Evolutionary conservation across 768 basidiomycete species (phyloP).

Genomic region (Mycena latifolia): DNA sequence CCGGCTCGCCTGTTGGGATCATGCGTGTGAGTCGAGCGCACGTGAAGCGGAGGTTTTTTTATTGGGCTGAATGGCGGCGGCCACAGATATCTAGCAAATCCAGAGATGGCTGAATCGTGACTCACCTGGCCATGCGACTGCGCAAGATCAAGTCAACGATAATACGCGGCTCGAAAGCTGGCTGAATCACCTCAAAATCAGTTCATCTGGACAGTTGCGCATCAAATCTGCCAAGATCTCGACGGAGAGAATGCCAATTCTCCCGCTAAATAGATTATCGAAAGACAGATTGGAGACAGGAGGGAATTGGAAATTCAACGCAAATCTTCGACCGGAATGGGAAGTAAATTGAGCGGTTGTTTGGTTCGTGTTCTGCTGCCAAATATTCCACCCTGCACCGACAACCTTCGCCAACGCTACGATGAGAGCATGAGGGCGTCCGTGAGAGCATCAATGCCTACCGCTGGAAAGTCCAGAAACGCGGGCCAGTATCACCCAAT

Average conservation of each 20-base stretch:
- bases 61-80: not conserved
- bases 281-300: not conserved
- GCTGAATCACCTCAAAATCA: too few species aligned
- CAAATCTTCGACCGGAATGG: conserved; percentile 14
- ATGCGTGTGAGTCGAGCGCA: conserved; percentile 15
- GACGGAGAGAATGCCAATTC: conserved; percentile 19
- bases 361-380: conserved; percentile 10
- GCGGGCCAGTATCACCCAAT: conserved; percentile 1
- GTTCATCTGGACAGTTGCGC: too few species aligned
- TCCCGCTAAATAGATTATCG: not conserved
- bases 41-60: conserved; percentile 20
- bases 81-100: too few species aligned
- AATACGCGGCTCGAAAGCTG: not conserved
- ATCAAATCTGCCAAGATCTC: conserved; percentile 31
- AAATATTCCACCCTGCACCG: conserved; percentile 19
- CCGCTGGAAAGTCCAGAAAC: conserved; percentile 1
- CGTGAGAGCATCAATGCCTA: too few species aligned
- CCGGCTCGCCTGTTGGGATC: conserved; percentile 4
- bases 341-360: conserved; percentile 10
- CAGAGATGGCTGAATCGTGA: not conserved
- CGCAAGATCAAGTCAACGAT: too few species aligned
- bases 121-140: too few species aligned
- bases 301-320: conserved; percentile 17
- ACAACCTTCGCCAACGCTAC: too few species aligned
- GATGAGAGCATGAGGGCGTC: too few species aligned